A percentile compares a stretch with the other conserved stretches of the same genome.
phyloP scores from a whole-genome alignment of 2,329 filamentous ascomycete genomes.

The Truncatella angustata region DNA sequence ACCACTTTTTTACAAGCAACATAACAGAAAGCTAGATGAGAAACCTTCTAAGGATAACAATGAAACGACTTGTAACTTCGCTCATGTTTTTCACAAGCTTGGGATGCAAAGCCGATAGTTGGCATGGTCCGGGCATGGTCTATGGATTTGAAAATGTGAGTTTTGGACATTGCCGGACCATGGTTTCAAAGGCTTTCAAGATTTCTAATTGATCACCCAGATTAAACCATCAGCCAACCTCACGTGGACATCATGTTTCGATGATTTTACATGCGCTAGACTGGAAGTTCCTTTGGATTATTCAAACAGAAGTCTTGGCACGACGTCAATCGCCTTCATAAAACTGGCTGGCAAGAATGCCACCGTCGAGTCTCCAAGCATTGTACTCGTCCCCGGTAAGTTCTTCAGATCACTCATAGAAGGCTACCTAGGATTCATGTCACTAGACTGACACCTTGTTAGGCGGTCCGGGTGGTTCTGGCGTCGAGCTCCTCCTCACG shows the following conservation, averaged over 20 bases:
- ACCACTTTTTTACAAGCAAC: slow-evolving; percentile 5
- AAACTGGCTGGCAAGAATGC: slow-evolving; percentile 29
- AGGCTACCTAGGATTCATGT: slow-evolving; percentile 7
- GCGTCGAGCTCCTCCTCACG: slow-evolving; percentile 27
- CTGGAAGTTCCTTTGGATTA: slow-evolving; percentile 30
- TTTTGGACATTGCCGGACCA: background rate
- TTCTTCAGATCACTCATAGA: background rate
- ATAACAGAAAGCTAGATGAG: slow-evolving; percentile 2
- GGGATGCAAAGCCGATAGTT: slow-evolving; percentile 19
- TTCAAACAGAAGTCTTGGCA: slow-evolving; percentile 23
- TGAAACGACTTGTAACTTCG: slow-evolving; percentile 13
- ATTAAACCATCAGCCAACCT: slow-evolving; percentile 29
- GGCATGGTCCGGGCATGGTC: slow-evolving; percentile 17
- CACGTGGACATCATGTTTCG: slow-evolving; percentile 30
- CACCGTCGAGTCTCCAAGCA: slow-evolving; percentile 23
- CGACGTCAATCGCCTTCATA: slow-evolving; percentile 27
- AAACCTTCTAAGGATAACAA: background rate
- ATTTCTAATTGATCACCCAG: slow-evolving; percentile 16
- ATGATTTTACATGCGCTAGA: slow-evolving; percentile 26
- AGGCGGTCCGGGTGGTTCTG: slow-evolving; percentile 37
- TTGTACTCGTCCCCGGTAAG: slow-evolving; percentile 27
- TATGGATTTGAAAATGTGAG: slow-evolving; percentile 19
- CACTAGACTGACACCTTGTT: background rate
- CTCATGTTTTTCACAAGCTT: slow-evolving; percentile 19
- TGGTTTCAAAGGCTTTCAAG: slow-evolving; percentile 8